A percentile compares a stretch with the other conserved stretches of the same genome.
Evolutionary conservation across 192 early-diverging fungal species (phyloP).

Genomic region (Backusella morwellensis): DNA sequence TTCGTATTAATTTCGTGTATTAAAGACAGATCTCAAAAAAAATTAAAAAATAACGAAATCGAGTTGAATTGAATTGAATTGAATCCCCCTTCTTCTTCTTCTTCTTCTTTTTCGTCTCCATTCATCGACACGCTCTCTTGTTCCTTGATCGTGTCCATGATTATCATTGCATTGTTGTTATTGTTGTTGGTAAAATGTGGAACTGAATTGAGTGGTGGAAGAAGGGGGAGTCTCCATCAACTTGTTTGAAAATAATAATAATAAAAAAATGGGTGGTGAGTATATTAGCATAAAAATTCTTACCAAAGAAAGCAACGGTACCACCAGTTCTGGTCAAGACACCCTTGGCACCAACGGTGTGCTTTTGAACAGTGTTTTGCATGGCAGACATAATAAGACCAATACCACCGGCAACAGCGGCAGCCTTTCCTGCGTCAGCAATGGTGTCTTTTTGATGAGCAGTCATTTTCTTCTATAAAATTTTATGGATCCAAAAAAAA

Average conservation of each 20-base stretch:
- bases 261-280: background rate
- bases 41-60: background rate
- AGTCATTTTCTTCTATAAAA: slow-evolving; percentile 22
- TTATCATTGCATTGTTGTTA: background rate
- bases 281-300: slow-evolving; percentile 11
- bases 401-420: slow-evolving; percentile 54
- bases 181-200: background rate
- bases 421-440: slow-evolving; percentile 44
- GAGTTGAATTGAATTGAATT: background rate
- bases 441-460: slow-evolving; percentile 41
- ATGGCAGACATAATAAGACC: slow-evolving; percentile 68
- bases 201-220: background rate
- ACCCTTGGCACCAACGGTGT: slow-evolving; percentile 47
- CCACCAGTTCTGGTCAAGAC: slow-evolving; percentile 62
- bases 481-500: slow-evolving; percentile 1
- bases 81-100: background rate
- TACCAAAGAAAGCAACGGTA: slow-evolving; percentile 72
- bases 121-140: background rate
- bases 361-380: slow-evolving; percentile 61
- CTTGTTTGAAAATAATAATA: background rate
- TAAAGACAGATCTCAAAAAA: background rate
- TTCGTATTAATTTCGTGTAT: background rate
- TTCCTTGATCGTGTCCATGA: background rate
- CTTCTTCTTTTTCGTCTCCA: background rate
- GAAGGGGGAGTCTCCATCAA: background rate